Evolutionary conservation across 164 flowering plant species (phyloP), one percentile per base, ranked within the genome.

Genomic region (Dillenia suffruticosa): DNA sequence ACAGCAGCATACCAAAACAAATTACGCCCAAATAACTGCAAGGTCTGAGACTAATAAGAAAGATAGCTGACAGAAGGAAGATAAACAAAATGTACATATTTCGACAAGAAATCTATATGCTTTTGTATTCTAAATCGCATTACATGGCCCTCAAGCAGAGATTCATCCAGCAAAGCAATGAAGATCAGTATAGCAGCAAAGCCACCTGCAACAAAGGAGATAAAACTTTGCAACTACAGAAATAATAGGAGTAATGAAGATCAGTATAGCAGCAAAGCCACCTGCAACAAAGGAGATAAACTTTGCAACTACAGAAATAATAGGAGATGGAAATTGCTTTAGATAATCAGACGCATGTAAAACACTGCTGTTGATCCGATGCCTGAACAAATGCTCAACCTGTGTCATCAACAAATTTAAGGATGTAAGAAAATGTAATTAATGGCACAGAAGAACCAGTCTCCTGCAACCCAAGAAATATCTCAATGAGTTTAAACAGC

Each of bases 61-160:
- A 47, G 8, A 5, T 44, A 49, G 46, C 13, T 10, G 14, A 46
- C 53, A 51, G 44, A n/a, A 48, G 46, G 59, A 17, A 65, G 49
- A 43, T 32, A 32, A 32, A 32, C 40, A 32, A 32, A 32, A 32
- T 32, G 40, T 6, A 32, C 40, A 4, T 32, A 32, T 32, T 32
- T 32, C 40, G 5, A 32, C 40, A 32, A 32, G 7, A 5, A 32
- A 32, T 32, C 40, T 32, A 32, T 32, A 32, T 32, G 40, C 5
- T 32, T 32, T 32, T 4, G 40, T 32, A 32, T 0, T 32, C 6
- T 0, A 44, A 24, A 47, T 12, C 46, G 65, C 24, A 64, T 80
- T 89, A 95, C 99, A 83, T 95, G 99, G 73, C 97, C 99, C 77
- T 95, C 99, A 11, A 95, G 89, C 62, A 95, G 78, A 69, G 97